Conservation (phyloP, 108 stramenopile genomes). For the Chaetoceros tenuissimus region DNA sequence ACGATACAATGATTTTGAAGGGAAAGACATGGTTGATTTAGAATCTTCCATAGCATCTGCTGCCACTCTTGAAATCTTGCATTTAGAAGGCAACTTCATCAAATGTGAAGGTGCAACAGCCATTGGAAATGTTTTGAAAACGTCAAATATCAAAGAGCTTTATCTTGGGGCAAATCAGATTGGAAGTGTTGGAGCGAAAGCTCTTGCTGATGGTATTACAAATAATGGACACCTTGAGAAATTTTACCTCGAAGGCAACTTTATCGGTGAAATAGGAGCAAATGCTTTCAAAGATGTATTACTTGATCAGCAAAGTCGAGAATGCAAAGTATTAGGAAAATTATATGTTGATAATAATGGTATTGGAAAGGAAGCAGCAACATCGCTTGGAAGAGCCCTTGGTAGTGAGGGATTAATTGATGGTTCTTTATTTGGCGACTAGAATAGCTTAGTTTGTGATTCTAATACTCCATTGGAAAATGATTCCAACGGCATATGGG, state of each 20-base stretch:
- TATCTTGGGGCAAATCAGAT: conserved; percentile 17
- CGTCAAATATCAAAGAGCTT: conserved; percentile 5
- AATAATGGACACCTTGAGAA: conserved; percentile 18
- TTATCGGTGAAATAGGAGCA: conserved; percentile 27
- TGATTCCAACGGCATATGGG: too few relatives aligned
- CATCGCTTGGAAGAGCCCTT: conserved; percentile 23
- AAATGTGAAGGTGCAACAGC: conserved; percentile 8
- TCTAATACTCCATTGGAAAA: too few relatives aligned
- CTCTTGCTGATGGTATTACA: conserved; percentile 12
- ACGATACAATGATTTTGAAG: conserved; percentile 13
- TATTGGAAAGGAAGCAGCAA: conserved; percentile 27
- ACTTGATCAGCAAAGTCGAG: conserved; percentile 1
- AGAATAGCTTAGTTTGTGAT: too few relatives aligned
- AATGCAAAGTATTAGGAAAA: conserved; percentile 9
- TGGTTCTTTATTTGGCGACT: not conserved
- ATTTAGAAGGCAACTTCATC: conserved; percentile 6
- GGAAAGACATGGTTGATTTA: conserved; percentile 7
- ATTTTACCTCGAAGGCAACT: conserved; percentile 28
- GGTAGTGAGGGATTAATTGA: conserved; percentile 4
- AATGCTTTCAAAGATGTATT: conserved; percentile 11
- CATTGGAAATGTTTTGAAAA: not conserved
- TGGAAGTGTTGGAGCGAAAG: conserved; percentile 18
- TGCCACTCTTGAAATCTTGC: not conserved
- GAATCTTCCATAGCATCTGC: not conserved
- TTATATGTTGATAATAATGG: conserved; percentile 34